Conservation (phyloP, 2,329 filamentous ascomycete species). For the Chaetomiaceae sp. region DNA sequence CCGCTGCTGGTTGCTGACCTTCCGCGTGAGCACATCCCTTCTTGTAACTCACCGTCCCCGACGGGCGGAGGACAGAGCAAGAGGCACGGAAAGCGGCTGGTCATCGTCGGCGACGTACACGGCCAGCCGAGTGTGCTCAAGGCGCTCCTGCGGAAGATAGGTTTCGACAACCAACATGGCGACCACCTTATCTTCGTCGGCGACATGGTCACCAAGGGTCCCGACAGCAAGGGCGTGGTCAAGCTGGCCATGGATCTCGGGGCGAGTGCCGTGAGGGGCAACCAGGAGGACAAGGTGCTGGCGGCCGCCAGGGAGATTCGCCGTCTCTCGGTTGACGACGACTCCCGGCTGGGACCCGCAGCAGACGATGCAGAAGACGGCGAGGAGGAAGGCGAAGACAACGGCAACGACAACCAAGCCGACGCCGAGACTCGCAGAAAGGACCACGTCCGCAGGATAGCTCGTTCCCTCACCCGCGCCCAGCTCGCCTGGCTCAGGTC, state of each 20-base stretch:
- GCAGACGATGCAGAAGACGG: slow-evolving; percentile 10
- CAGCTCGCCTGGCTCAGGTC: slow-evolving; percentile 66
- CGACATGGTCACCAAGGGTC: slow-evolving; percentile 81
- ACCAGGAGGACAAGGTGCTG: slow-evolving; percentile 87
- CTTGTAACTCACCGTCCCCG: slow-evolving; percentile 26
- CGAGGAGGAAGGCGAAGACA: slow-evolving; percentile 1
- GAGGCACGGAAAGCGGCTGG: slow-evolving; percentile 52
- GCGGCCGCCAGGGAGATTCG: slow-evolving; percentile 48
- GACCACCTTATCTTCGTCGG: slow-evolving; percentile 77
- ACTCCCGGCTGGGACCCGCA: neutral
- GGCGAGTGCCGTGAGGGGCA: slow-evolving; percentile 82
- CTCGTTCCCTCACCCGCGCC: slow-evolving; percentile 47
- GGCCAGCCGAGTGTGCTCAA: slow-evolving; percentile 69
- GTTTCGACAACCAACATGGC: slow-evolving; percentile 51
- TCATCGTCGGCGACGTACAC: slow-evolving; percentile 90
- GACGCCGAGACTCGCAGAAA: slow-evolving; percentile 2
- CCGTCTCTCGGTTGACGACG: slow-evolving; percentile 18
- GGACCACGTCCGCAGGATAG: slow-evolving; percentile 39
- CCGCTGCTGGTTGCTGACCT: slow-evolving; percentile 30
- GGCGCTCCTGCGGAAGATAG: slow-evolving; percentile 61
- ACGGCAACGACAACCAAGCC: slow-evolving; percentile 10
- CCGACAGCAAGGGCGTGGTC: slow-evolving; percentile 74
- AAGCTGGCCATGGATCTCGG: slow-evolving; percentile 67
- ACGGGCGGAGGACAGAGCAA: slow-evolving; percentile 25
- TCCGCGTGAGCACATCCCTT: slow-evolving; percentile 29